These are phyloP conservation scores for Metarhizium humberi DNA, from an alignment of 2,329 filamentous ascomycete species.

Conservation along the genomic window DNA sequence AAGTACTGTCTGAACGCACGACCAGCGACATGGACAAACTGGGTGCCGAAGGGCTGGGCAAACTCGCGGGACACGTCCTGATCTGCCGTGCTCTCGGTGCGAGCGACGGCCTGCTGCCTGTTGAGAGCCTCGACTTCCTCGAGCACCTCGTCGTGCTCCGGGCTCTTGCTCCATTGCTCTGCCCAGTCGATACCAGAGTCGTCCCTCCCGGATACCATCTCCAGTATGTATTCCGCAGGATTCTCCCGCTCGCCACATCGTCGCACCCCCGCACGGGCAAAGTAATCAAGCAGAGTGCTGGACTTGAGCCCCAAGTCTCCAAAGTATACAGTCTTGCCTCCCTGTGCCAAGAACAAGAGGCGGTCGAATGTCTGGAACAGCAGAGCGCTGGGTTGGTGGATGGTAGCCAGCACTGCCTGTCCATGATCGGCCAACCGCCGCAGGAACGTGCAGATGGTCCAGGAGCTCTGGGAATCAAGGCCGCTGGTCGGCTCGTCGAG, in stretches of 20 bases:
- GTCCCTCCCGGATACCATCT: too few species aligned
- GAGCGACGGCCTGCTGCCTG: conserved; percentile 9
- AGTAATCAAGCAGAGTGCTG: conserved; percentile 35
- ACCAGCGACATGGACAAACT: too few species aligned
- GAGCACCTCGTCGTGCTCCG: too few species aligned
- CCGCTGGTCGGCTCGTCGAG: too few species aligned
- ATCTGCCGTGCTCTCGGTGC: conserved; percentile 25
- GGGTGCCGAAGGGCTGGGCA: conserved; percentile 58
- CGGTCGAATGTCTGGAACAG: conserved; percentile 49
- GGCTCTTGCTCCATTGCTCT: too few species aligned
- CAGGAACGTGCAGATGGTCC: too few species aligned
- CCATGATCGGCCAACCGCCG: conserved; percentile 24
- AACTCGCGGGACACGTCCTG: conserved; percentile 71
- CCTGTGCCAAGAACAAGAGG: conserved; percentile 53
- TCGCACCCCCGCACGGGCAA: too few species aligned
- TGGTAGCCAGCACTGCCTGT: conserved; percentile 44
- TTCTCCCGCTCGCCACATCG: too few species aligned
- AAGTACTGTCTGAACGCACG: too few species aligned
- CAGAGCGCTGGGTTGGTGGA: conserved; percentile 45
- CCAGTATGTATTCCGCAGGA: too few species aligned
- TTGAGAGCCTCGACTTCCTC: conserved; percentile 16
- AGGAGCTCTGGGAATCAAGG: too few species aligned
- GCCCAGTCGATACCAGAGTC: too few species aligned
- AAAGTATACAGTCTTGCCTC: conserved; percentile 61
- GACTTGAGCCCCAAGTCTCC: conserved; percentile 56